Evolutionary conservation across 805 yeast species (phyloP).

Genomic region (Myxozyma vanderwaltii): DNA sequence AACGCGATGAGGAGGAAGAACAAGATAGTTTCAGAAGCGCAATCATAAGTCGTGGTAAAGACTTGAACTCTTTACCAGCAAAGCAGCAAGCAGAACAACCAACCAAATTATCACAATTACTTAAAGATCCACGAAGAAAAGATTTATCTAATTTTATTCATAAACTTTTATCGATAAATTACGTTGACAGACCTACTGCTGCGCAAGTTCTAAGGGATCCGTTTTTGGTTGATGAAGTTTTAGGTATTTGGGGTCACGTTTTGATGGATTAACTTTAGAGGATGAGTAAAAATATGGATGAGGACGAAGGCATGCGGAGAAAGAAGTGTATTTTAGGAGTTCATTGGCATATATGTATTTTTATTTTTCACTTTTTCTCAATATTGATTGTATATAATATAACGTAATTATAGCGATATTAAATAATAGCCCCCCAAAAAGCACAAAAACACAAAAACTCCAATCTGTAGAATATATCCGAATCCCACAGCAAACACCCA

Average conservation of each 20-base stretch:
- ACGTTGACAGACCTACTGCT: conserved; percentile 18
- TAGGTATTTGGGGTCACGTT: conserved; percentile 32
- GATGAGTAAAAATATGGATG: background rate
- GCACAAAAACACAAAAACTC: too few species aligned
- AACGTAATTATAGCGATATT: too few species aligned
- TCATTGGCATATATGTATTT: too few species aligned
- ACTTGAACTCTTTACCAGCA: conserved; percentile 3
- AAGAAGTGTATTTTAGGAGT: background rate
- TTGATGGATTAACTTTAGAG: too few species aligned
- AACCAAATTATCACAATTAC: background rate
- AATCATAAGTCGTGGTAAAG: too few species aligned
- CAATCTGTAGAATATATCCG: too few species aligned
- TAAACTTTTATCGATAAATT: conserved; percentile 18
- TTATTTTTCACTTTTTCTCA: too few species aligned
- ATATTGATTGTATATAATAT: too few species aligned
- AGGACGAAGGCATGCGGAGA: background rate
- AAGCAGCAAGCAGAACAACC: background rate
- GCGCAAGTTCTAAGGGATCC: conserved; percentile 23
- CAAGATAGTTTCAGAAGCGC: too few species aligned
- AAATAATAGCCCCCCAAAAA: too few species aligned
- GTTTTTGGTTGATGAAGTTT: conserved; percentile 23
- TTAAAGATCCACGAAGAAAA: conserved; percentile 16
- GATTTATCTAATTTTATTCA: conserved; percentile 17
- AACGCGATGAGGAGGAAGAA: too few species aligned
- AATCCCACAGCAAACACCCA: too few species aligned